These are phyloP conservation scores for Pseudogymnoascus sp. DNA, from an alignment of 2,329 filamentous ascomycete species.

Conservation along the genomic window DNA sequence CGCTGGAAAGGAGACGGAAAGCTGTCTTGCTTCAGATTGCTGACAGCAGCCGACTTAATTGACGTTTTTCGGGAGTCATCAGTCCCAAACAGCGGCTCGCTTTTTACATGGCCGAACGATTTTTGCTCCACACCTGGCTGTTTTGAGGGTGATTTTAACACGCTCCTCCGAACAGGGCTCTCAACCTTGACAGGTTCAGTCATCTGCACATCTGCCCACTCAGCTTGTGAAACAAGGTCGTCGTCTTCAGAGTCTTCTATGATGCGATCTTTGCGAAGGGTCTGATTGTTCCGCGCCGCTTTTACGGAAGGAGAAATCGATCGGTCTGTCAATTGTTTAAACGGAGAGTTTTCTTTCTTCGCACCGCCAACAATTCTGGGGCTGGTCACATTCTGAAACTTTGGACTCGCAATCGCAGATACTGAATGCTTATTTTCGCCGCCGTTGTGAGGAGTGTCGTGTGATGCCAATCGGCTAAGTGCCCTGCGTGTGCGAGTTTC, in stretches of 20 bases:
- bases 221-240: not conserved
- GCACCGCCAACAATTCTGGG: not conserved
- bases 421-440: not conserved
- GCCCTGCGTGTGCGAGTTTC: constrained; percentile 24
- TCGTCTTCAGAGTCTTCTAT: constrained; percentile 9
- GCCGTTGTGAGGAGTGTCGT: not conserved
- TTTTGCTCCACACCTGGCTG: not conserved
- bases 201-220: not conserved
- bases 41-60: not conserved
- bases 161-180: not conserved
- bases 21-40: constrained; percentile 16
- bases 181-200: not conserved
- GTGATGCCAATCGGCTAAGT: constrained; percentile 21
- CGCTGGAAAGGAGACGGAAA: constrained; percentile 20
- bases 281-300: constrained; percentile 7
- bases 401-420: not conserved
- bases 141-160: not conserved
- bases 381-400: not conserved
- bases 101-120: not conserved
- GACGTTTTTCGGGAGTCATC: not conserved
- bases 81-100: not conserved
- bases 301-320: constrained; percentile 6
- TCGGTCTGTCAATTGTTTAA: not conserved
- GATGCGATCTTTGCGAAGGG: constrained; percentile 11
- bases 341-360: constrained; percentile 1